Conservation (phyloP, 331 rosid genomes). For the Saraca asoca region DNA sequence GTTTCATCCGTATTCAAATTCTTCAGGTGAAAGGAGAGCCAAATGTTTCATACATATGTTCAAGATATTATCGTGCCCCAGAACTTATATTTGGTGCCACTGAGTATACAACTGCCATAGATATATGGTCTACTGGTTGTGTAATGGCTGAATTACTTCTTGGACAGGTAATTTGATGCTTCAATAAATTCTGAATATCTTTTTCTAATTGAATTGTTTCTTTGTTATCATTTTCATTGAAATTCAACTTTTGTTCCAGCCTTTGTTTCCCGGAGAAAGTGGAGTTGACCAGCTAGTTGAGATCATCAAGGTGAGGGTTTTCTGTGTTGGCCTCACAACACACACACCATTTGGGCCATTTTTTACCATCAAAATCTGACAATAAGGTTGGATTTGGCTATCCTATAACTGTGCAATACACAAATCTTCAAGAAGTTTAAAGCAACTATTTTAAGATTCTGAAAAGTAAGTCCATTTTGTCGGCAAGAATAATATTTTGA, state of each 20-base stretch:
- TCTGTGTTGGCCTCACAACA: too few relatives aligned
- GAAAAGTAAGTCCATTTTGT: conserved; percentile 16
- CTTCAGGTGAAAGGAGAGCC: conserved; percentile 94
- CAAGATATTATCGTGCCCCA: conserved; percentile 94
- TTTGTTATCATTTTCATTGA: conserved; percentile 34
- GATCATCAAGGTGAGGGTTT: conserved; percentile 78
- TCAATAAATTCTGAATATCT: conserved; percentile 7
- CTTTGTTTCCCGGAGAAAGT: conserved; percentile 92
- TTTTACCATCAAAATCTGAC: background rate
- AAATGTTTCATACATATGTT: conserved; percentile 90
- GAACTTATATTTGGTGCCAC: conserved; percentile 94
- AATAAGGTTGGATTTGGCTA: conserved; percentile 30
- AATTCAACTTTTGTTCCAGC: conserved; percentile 58
- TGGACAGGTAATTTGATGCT: conserved; percentile 69
- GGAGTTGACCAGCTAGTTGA: conserved; percentile 97
- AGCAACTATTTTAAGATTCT: conserved; percentile 1
- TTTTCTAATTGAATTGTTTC: background rate
- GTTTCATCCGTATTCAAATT: conserved; percentile 36
- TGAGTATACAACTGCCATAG: conserved; percentile 88
- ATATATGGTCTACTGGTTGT: conserved; percentile 97
- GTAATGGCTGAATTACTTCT: conserved; percentile 95
- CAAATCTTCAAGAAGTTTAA: conserved; percentile 22
- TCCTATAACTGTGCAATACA: conserved; percentile 22
- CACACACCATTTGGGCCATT: background rate
- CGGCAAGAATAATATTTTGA: conserved; percentile 24